Evolutionary conservation across 2,329 filamentous ascomycete genomes (phyloP), one percentile per base, ranked within the genome.

Genomic region (Septoria petroselini): DNA sequence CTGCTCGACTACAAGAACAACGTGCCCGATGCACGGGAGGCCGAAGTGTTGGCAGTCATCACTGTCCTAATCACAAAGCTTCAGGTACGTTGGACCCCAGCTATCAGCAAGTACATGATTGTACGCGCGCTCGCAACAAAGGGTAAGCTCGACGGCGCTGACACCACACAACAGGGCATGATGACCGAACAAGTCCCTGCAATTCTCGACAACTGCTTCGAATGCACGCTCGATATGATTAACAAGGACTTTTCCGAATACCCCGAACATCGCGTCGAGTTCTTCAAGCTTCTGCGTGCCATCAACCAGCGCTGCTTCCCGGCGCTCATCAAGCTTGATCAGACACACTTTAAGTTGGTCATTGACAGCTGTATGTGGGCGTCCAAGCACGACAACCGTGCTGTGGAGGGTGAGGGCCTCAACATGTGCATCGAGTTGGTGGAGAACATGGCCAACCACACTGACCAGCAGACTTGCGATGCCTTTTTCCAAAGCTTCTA

Each of bases 181-280:
- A 98, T 98, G 94, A 93, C 97, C 69, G 93, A 97, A 67, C 93
- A 97, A 71, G 89, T 98, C 35, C 90, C 93, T 7, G 85, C 85
- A 41, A 97, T 98, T 65, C 95, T 98, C 88, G 91, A 97, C 70
- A 94, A 91, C 60, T 89, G 98, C 19, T 98, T 98, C 64, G 91
- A 97, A 71, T 97, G 91, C 76, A 98, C 93, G 2, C 77, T 98
- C 49, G 90, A 95, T 65, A 98, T 98, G 93, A 98, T 98, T 75
- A 98, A 97, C 81, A 98, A 98, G 75, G 93, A 98, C 71, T 98
- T 98, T 72, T 96, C 94, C 39, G 93, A 98, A 68, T 98, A 95
- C 70, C 93, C 93, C 0, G 93, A 98, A 70, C 93, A 98, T 68
- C 86, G 94, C 50, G 93, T 98, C n/a, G 91, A 97, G 70, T 98